Percentiles rank a stretch among this genome's conserved stretches.
Evolutionary conservation across 2,329 filamentous ascomycete genomes (phyloP).

Genomic region (Trichoderma pleuroti): DNA sequence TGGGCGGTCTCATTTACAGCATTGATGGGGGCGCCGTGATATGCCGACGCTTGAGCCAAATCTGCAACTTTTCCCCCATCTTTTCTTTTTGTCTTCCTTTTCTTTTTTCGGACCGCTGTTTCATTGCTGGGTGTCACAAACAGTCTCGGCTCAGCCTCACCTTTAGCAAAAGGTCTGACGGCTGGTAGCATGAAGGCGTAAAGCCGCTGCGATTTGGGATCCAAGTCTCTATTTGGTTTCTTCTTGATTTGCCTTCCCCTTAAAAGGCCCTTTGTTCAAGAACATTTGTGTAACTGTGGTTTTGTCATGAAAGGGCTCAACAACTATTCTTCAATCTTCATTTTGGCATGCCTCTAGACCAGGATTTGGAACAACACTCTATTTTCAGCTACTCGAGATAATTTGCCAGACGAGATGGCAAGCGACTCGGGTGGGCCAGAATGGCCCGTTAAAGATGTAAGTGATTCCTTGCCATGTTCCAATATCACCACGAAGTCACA

Average conservation of each 20-base stretch:
- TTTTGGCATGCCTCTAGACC: not conserved
- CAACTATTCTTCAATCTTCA: not conserved
- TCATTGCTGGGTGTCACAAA: not conserved
- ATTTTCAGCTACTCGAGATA: not conserved
- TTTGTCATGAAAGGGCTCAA: not conserved
- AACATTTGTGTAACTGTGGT: not conserved
- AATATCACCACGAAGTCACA: not conserved
- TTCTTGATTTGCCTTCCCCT: not conserved
- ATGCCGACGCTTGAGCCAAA: not conserved
- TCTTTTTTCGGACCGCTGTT: not conserved
- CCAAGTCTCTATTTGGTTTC: not conserved
- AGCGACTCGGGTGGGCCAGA: constrained; percentile 31
- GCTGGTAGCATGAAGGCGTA: not conserved
- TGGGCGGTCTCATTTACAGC: not conserved
- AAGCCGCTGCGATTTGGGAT: not conserved
- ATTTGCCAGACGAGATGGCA: constrained; percentile 37
- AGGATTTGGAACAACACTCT: not conserved
- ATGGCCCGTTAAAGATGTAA: constrained; percentile 50
- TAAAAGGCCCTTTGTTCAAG: not conserved
- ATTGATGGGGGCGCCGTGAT: not conserved
- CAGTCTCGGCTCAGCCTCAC: not conserved
- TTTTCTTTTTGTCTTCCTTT: not conserved
- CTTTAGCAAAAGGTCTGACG: not conserved
- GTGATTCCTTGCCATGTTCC: constrained; percentile 19
- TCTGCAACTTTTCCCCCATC: not conserved